Percentiles rank a stretch among this genome's conserved stretches.
These are phyloP conservation scores for Zymoseptoria brevis DNA, from an alignment of 2,329 filamentous ascomycete genomes.

Conservation along the genomic window DNA sequence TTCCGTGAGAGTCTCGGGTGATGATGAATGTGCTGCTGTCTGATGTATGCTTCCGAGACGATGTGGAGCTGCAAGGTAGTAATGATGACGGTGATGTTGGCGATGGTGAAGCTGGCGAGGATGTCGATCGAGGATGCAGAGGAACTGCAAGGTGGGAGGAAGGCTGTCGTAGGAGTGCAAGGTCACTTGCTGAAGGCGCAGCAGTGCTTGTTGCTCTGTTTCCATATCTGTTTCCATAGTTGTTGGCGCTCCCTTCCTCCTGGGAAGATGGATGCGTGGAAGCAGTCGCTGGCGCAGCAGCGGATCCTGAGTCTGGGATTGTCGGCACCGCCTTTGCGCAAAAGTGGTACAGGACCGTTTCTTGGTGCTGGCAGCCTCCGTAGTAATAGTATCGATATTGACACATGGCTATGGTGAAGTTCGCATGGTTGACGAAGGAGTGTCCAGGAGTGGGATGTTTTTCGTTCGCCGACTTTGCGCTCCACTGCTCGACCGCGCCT, in stretches of 20 bases:
- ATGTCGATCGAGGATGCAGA: neutral
- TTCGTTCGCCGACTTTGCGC: neutral
- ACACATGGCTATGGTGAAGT: constrained; percentile 22
- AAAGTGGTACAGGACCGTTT: constrained; percentile 20
- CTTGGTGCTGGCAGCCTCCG: constrained; percentile 24
- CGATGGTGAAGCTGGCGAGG: neutral
- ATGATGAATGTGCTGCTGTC: constrained; percentile 3
- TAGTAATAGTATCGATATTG: constrained; percentile 27
- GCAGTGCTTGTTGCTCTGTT: neutral
- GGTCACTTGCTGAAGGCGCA: neutral
- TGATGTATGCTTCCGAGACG: constrained; percentile 2
- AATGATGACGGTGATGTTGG: neutral
- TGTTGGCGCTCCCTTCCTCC: neutral
- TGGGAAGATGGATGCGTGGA: neutral
- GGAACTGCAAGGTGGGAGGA: neutral
- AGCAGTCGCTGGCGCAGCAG: neutral
- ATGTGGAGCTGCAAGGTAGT: constrained; percentile 3
- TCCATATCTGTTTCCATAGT: neutral
- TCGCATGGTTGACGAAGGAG: neutral
- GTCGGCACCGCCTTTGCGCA: constrained; percentile 12
- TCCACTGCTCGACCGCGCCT: neutral
- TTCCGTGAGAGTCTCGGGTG: neutral
- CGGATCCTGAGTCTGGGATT: neutral
- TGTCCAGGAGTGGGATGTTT: neutral
- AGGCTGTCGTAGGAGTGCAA: neutral